Base-by-base conservation (phyloP, 495 filamentous ascomycete species). In the Neurospora intermedia region DNA sequence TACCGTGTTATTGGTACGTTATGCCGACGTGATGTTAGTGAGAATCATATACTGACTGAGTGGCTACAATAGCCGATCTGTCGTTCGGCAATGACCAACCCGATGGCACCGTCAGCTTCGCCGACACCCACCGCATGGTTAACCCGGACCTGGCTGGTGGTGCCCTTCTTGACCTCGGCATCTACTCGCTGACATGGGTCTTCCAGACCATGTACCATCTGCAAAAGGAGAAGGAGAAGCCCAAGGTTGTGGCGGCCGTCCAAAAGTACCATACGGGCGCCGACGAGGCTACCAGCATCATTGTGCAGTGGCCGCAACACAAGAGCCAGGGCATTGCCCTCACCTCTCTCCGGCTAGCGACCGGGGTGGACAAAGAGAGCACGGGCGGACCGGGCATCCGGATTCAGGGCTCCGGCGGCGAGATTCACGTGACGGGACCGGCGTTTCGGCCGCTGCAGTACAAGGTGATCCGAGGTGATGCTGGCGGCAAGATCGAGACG, bases 141-240 rank as follows among this genome's bases (percentile, higher is more conserved):
- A 97, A 97, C 80, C 84, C 87, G 69, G 92, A 93, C 78, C 85
- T 98, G 43, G 94, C 93, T 0, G 95, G 95, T 23, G 95, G 95
- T 69, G 90, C 90, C 23, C 81, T 97, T 69, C 83, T 98, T 72
- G 95, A 97, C 80, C 83, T 98, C 76, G 95, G 95, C 40, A 91
- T 98, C 78, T 97, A 98, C 83, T 88, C 91, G 66, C 82, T 98
- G 62, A 97, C 94, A 7, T 98, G 94, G 95, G 86, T 96, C 72
- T 97, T 96, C 88, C 94, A 97, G 82, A 91, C 90, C 70, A 87
- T 97, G 46, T 98, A 97, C 79, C 92, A 94, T 80, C 85, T 89
- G 39, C 88, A 93, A 43, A 83, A 77, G 82, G 81, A 82, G 74
- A 86, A 85, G 78, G 88, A 88, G 73, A 73, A 74, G 0, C 87